These are phyloP conservation scores for Houttuynia cordata DNA, from an alignment of 164 flowering plant species.

Conservation along the genomic window DNA sequence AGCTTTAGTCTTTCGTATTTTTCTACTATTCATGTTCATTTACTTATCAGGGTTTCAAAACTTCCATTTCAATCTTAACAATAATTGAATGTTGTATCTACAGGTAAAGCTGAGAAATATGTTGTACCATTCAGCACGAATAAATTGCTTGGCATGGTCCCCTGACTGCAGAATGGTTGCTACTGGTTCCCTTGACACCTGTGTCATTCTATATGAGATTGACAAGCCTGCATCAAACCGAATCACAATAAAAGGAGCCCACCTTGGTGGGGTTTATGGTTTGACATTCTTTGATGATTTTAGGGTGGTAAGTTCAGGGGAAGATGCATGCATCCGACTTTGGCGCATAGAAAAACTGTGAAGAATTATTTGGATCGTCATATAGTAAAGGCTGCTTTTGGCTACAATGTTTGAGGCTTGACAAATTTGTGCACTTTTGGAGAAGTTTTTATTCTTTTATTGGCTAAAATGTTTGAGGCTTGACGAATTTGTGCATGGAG, in stretches of 20 bases:
- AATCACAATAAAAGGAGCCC: slow-evolving; percentile 80
- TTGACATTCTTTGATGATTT: slow-evolving; percentile 58
- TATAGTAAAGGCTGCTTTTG: background rate
- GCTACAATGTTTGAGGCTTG: background rate
- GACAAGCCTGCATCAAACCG: slow-evolving; percentile 81
- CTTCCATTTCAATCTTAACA: background rate
- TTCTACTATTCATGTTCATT: too few species aligned
- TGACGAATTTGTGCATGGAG: too few species aligned
- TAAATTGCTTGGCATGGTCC: slow-evolving; percentile 95
- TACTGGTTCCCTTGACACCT: slow-evolving; percentile 89
- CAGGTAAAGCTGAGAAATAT: slow-evolving; percentile 94
- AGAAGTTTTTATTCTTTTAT: too few species aligned
- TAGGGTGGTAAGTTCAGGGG: slow-evolving; percentile 74
- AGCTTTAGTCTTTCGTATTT: too few species aligned
- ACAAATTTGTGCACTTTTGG: too few species aligned
- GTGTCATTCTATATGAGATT: slow-evolving; percentile 70
- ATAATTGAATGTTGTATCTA: slow-evolving; percentile 2
- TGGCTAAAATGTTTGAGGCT: background rate
- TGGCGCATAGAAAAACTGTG: slow-evolving; percentile 54
- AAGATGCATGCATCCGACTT: slow-evolving; percentile 86
- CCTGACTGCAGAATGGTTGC: slow-evolving; percentile 77
- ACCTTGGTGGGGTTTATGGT: slow-evolving; percentile 94
- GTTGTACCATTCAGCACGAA: slow-evolving; percentile 88
- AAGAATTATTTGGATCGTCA: background rate
- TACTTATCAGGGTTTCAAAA: too few species aligned